phyloP scores from a whole-genome alignment of 305 asterid genomes.

The Striga hermonthica region DNA sequence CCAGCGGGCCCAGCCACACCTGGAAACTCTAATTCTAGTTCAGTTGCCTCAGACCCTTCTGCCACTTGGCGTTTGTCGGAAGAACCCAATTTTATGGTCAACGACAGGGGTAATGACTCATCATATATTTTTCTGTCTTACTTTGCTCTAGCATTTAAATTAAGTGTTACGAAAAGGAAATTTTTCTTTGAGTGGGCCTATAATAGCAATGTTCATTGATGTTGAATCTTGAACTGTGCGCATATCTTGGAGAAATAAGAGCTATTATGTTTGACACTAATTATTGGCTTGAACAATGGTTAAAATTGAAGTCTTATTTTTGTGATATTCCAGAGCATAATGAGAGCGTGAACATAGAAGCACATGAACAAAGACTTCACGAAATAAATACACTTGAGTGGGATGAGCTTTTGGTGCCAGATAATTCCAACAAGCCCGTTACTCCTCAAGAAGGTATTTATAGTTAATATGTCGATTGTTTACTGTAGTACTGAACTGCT shows the following conservation, averaged over 20 bases:
- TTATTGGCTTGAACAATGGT: conserved; percentile 14
- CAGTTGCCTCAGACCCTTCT: conserved; percentile 29
- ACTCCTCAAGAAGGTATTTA: conserved; percentile 41
- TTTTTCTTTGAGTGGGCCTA: neutral
- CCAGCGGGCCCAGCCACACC: conserved; percentile 36
- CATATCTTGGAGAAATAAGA: conserved; percentile 5
- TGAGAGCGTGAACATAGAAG: conserved; percentile 32
- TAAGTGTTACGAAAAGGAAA: neutral
- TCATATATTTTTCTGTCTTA: conserved; percentile 8
- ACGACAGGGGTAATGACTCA: conserved; percentile 11
- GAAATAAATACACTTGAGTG: conserved; percentile 69
- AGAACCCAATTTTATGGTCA: conserved; percentile 30
- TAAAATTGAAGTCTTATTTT: conserved; percentile 26
- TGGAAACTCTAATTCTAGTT: conserved; percentile 33
- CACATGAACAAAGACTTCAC: conserved; percentile 50
- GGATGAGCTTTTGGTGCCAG: conserved; percentile 66
- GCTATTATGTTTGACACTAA: neutral
- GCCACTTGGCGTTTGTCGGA: conserved; percentile 30
- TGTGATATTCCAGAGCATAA: conserved; percentile 37
- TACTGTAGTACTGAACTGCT: conserved; percentile 3
- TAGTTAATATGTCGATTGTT: conserved; percentile 7
- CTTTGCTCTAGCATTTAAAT: neutral
- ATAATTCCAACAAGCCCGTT: conserved; percentile 38
- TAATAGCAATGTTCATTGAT: neutral
- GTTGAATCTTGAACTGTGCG: neutral